phyloP scores from a whole-genome alignment of 1,139 yeast species.

The Magnusiomyces suaveolens region DNA sequence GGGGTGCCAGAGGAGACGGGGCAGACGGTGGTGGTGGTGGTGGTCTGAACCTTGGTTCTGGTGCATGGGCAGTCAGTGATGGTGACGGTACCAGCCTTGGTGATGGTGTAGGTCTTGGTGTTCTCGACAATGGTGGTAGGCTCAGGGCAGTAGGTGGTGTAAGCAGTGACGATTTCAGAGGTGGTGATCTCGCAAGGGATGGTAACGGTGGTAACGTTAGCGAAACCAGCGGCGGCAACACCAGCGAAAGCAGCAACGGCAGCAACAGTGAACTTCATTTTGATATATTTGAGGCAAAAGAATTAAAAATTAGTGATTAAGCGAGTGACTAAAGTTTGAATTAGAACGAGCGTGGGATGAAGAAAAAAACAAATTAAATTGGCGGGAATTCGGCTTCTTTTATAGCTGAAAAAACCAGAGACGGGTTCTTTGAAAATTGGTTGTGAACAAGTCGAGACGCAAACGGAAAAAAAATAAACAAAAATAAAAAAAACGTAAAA shows the following conservation, averaged over 20 bases:
- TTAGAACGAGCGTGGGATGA: too few species aligned
- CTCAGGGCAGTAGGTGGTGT: slow-evolving; percentile 38
- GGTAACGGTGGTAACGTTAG: slow-evolving; percentile 27
- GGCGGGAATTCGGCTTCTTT: too few species aligned
- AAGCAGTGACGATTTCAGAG: slow-evolving; percentile 30
- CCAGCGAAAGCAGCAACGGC: slow-evolving; percentile 21
- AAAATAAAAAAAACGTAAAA: too few species aligned
- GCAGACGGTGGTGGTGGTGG: slow-evolving; percentile 36
- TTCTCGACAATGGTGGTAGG: slow-evolving; percentile 35
- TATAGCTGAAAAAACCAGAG: too few species aligned
- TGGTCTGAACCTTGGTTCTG: slow-evolving; percentile 40
- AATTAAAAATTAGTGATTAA: too few species aligned
- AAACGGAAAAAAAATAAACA: too few species aligned
- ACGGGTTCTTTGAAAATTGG: too few species aligned
- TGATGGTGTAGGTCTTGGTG: slow-evolving; percentile 34
- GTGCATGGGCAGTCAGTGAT: slow-evolving; percentile 47
- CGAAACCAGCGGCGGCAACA: slow-evolving; percentile 26
- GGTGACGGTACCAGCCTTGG: slow-evolving; percentile 37
- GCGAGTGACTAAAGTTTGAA: background rate
- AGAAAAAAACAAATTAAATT: too few species aligned
- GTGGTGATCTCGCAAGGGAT: slow-evolving; percentile 21
- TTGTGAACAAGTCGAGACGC: too few species aligned
- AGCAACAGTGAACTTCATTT: slow-evolving; percentile 31
- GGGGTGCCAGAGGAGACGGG: slow-evolving; percentile 27
- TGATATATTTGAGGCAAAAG: slow-evolving; percentile 3